Conservation (phyloP, 1,284 basidiomycete species). For the Tilletia caries region DNA sequence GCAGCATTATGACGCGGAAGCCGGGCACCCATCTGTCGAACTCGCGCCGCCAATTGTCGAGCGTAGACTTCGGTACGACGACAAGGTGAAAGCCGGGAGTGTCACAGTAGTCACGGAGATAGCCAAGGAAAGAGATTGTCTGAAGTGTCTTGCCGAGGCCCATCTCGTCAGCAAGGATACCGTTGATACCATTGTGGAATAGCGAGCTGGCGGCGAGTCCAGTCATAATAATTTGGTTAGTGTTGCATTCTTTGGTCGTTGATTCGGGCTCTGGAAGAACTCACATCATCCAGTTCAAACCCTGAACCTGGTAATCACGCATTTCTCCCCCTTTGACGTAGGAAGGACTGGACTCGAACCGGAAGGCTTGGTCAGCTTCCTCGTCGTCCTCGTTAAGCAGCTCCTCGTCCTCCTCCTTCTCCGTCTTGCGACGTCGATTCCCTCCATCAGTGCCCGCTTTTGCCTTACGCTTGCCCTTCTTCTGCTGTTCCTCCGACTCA, state of each 20-base stretch:
- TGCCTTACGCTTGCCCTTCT: slow-evolving; percentile 25
- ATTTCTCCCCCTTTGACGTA: slow-evolving; percentile 68
- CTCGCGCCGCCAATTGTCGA: slow-evolving; percentile 95
- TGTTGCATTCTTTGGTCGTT: slow-evolving; percentile 4
- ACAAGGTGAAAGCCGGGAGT: slow-evolving; percentile 83
- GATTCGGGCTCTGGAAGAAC: no score
- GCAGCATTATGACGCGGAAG: slow-evolving; percentile 75
- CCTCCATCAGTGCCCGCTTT: slow-evolving; percentile 58
- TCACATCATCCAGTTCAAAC: slow-evolving; percentile 85
- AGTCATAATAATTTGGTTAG: neutral
- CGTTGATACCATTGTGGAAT: slow-evolving; percentile 47
- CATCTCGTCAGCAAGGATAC: slow-evolving; percentile 59
- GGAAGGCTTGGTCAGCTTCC: slow-evolving; percentile 64
- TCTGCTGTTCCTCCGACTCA: slow-evolving; percentile 57
- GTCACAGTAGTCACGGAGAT: slow-evolving; percentile 79
- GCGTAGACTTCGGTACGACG: slow-evolving; percentile 93
- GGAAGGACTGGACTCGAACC: slow-evolving; percentile 45
- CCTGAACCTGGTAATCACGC: slow-evolving; percentile 92
- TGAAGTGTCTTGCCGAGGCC: slow-evolving; percentile 97
- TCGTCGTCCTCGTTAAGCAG: slow-evolving; percentile 74
- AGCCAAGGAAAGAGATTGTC: slow-evolving; percentile 94
- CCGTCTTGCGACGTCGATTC: slow-evolving; percentile 81
- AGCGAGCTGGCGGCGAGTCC: slow-evolving; percentile 22
- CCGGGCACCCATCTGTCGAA: slow-evolving; percentile 83
- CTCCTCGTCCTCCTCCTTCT: slow-evolving; percentile 77